phyloP scores from a whole-genome alignment of 2,329 filamentous ascomycete species.

The Zarea fungicola region DNA sequence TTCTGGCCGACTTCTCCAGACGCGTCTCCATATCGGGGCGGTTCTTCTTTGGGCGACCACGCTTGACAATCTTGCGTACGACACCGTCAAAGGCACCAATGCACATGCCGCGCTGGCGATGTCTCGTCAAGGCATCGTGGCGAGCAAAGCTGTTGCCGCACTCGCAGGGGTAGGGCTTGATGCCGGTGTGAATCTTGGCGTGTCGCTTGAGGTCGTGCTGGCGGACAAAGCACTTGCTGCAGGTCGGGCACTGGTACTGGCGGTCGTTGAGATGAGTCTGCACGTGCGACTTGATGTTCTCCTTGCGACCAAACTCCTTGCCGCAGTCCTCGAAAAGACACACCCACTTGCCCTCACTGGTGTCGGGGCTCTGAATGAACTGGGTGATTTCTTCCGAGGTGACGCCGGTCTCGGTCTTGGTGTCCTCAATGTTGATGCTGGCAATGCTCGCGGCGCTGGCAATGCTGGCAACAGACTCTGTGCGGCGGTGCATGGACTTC shows the following conservation, averaged over 20 bases:
- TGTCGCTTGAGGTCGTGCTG: constrained; percentile 97
- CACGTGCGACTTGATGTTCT: constrained; percentile 98
- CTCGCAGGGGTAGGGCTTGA: constrained; percentile 91
- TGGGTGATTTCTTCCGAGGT: constrained; percentile 77
- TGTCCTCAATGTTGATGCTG: constrained; percentile 59
- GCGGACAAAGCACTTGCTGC: constrained; percentile 91
- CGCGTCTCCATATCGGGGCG: constrained; percentile 52
- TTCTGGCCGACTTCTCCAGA: constrained; percentile 50
- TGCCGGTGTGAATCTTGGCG: constrained; percentile 92
- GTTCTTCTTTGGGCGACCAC: constrained; percentile 59
- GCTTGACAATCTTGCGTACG: constrained; percentile 54
- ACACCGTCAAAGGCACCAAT: constrained; percentile 86
- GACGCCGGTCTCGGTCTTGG: constrained; percentile 74
- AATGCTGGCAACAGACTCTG: constrained; percentile 55
- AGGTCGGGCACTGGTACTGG: constrained; percentile 90
- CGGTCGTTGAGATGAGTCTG: constrained; percentile 96
- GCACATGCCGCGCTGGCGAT: constrained; percentile 94
- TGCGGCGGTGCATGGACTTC: constrained; percentile 44
- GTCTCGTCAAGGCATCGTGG: constrained; percentile 89
- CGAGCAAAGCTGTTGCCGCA: constrained; percentile 93
- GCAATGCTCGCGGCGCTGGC: constrained; percentile 55
- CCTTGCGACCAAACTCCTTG: constrained; percentile 91
- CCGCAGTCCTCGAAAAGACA: constrained; percentile 74
- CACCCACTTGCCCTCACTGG: constrained; percentile 70
- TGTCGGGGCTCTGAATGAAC: constrained; percentile 68